Percentiles rank a stretch among this genome's conserved stretches.
Evolutionary conservation across 1,139 yeast genomes (phyloP).

Genomic region (Geotrichum histeridarum): DNA sequence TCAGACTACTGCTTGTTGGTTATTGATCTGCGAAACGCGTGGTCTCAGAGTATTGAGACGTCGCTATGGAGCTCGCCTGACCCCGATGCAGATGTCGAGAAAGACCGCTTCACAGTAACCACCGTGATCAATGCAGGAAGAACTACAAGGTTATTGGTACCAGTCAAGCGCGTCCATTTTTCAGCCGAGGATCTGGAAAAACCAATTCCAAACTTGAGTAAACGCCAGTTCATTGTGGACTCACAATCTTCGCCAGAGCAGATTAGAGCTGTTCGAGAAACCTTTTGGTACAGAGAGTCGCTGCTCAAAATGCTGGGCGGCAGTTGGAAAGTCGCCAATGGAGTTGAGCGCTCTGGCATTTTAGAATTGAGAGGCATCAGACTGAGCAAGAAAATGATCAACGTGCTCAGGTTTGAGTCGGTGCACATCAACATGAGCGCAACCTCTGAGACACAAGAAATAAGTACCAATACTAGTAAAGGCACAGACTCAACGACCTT

Average conservation of each 20-base stretch:
- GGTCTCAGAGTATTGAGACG: slow-evolving; percentile 44
- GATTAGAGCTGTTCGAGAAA: slow-evolving; percentile 50
- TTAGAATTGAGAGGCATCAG: slow-evolving; percentile 65
- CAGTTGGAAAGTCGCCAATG: slow-evolving; percentile 48
- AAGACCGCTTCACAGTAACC: slow-evolving; percentile 21
- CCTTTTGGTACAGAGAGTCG: slow-evolving; percentile 76
- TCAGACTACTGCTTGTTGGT: slow-evolving; percentile 58
- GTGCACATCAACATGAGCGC: slow-evolving; percentile 41
- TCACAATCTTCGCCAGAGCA: slow-evolving; percentile 51
- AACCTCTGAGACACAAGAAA: slow-evolving; percentile 15
- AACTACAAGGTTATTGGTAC: slow-evolving; percentile 62
- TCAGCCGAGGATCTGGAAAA: slow-evolving; percentile 43
- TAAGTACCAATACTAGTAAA: neutral
- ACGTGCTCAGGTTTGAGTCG: slow-evolving; percentile 46
- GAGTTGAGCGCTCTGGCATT: slow-evolving; percentile 45
- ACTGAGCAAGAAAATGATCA: slow-evolving; percentile 45
- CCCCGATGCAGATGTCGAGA: slow-evolving; percentile 25
- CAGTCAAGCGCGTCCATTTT: slow-evolving; percentile 53
- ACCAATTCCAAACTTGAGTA: slow-evolving; percentile 70
- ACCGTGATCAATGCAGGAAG: slow-evolving; percentile 44
- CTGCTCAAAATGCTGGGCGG: slow-evolving; percentile 58
- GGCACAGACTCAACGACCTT: neutral
- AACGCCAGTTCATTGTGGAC: slow-evolving; percentile 68
- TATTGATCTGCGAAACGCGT: slow-evolving; percentile 65
- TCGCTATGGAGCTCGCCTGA: slow-evolving; percentile 37